Conservation (phyloP, 2,329 filamentous ascomycete species). For the Penicillium sp. region DNA sequence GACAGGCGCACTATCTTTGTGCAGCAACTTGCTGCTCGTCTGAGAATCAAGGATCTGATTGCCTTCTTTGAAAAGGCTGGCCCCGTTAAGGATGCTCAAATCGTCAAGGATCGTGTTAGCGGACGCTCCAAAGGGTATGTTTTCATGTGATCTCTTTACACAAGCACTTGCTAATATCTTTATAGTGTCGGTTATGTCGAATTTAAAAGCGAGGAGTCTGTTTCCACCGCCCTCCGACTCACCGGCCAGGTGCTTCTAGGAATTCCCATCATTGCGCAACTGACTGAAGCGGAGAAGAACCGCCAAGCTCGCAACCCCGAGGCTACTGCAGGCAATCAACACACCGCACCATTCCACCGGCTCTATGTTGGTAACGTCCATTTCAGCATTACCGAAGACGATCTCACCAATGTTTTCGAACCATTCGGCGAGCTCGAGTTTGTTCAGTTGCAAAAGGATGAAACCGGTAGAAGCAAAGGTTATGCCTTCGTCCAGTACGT, state of each 20-base stretch:
- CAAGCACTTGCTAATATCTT: constrained; percentile 7
- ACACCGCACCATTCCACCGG: constrained; percentile 91
- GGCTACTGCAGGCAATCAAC: constrained; percentile 64
- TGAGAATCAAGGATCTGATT: constrained; percentile 89
- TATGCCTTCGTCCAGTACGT: constrained; percentile 99
- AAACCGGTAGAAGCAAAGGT: constrained; percentile 82
- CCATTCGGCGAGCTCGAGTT: constrained; percentile 98
- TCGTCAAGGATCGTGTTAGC: constrained; percentile 96
- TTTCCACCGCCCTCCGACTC: constrained; percentile 90
- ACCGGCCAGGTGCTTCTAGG: constrained; percentile 98
- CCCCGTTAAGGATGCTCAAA: constrained; percentile 93
- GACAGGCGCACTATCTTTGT: constrained; percentile 97
- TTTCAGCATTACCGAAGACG: constrained; percentile 96
- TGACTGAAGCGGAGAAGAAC: constrained; percentile 99
- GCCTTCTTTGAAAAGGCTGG: constrained; percentile 95
- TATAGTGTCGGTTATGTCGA: constrained; percentile 96
- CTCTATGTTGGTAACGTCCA: constrained; percentile 99
- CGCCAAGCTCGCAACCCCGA: constrained; percentile 87
- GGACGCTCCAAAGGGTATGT: constrained; percentile 94
- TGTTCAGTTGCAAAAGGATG: constrained; percentile 95
- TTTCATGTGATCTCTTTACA: constrained; percentile 10
- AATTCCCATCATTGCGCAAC: constrained; percentile 96
- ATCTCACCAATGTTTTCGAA: constrained; percentile 94
- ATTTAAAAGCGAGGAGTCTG: constrained; percentile 94
- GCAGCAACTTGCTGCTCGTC: constrained; percentile 91